These are phyloP conservation scores for Amoebophrya sp. DNA, from an alignment of 169 alveolate genomes.

Conservation along the genomic window DNA sequence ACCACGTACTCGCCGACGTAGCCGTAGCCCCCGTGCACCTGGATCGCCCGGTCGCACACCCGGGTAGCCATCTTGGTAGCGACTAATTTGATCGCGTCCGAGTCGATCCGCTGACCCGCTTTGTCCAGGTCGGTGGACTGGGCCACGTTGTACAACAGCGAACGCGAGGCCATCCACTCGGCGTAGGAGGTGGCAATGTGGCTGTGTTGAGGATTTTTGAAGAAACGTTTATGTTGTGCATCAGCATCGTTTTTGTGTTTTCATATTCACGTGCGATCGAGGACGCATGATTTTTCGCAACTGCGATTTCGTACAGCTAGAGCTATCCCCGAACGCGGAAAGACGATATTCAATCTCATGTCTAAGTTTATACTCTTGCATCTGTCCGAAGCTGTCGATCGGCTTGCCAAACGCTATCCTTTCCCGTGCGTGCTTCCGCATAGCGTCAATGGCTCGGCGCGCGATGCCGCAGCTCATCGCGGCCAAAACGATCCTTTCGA, in stretches of 20 bases:
- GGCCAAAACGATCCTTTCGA: neutral
- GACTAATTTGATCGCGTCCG: conserved; percentile 6
- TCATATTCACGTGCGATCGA: no score
- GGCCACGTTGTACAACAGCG: neutral
- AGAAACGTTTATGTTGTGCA: no score
- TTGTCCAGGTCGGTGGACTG: neutral
- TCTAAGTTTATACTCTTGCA: neutral
- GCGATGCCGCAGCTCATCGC: conserved; percentile 31
- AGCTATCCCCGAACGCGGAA: no score
- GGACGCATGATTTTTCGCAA: no score
- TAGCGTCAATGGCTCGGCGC: conserved; percentile 18
- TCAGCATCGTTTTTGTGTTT: no score
- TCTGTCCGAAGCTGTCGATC: conserved; percentile 13
- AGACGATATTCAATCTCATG: no score
- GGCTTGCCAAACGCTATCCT: conserved; percentile 21
- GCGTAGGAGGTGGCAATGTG: conserved; percentile 23
- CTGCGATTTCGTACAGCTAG: no score
- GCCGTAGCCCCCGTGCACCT: conserved; percentile 26
- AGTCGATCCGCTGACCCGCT: conserved; percentile 22
- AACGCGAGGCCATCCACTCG: conserved; percentile 22
- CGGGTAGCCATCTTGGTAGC: conserved; percentile 27
- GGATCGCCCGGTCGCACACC: conserved; percentile 18
- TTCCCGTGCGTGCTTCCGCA: neutral
- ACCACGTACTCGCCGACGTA: conserved; percentile 25
- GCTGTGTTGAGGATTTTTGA: no score